Evolutionary conservation across 495 filamentous ascomycete species (phyloP).

Genomic region (Penicillium roqueforti): DNA sequence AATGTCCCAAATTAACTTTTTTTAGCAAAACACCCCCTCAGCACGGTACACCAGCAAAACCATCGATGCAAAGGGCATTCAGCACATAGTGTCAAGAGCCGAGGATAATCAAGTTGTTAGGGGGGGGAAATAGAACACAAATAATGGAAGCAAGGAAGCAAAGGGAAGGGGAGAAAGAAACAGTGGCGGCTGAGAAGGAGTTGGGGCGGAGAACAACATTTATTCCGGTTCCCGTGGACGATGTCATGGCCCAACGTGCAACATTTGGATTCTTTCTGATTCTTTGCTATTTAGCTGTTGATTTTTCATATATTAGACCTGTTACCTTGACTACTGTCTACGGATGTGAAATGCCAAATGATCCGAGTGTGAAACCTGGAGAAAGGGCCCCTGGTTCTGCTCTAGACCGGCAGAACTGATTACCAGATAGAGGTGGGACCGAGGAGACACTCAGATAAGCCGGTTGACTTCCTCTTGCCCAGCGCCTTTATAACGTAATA

Average conservation of each 20-base stretch:
- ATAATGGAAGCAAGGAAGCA: constrained; percentile 21
- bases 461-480: not conserved
- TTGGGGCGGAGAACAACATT: constrained; percentile 39
- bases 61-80: constrained; percentile 18
- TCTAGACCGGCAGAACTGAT: constrained; percentile 1
- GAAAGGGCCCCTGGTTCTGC: not conserved
- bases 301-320: not conserved
- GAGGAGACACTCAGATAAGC: not conserved
- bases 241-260: constrained; percentile 20
- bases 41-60: constrained; percentile 21
- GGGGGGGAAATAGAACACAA: constrained; percentile 2
- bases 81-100: constrained; percentile 2
- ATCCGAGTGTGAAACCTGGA: constrained; percentile 2
- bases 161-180: constrained; percentile 21
- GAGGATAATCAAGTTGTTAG: not conserved
- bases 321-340: not conserved
- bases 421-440: constrained; percentile 5
- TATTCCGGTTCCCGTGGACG: constrained; percentile 27
- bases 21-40: constrained; percentile 24
- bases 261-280: not conserved
- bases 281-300: not conserved
- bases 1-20: constrained; percentile 9
- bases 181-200: constrained; percentile 42
- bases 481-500: not conserved
- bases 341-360: not conserved